Percentiles rank a stretch among this genome's conserved stretches.
Evolutionary conservation across 2,329 filamentous ascomycete species (phyloP).

Genomic region (Scytalidium sp.): DNA sequence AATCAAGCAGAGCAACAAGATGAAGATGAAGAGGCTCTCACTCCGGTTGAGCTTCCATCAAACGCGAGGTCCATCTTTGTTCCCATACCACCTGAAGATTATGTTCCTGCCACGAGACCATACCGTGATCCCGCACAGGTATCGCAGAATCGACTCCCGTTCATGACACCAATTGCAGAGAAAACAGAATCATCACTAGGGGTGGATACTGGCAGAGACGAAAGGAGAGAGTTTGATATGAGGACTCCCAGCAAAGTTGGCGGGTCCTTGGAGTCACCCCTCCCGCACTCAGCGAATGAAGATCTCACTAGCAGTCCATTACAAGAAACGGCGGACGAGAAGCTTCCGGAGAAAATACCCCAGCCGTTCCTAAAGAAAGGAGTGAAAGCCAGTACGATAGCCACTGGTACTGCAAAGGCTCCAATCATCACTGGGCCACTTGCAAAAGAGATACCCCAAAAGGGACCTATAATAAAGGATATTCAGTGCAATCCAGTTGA

Average conservation of each 20-base stretch:
- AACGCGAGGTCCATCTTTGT: conserved; percentile 63
- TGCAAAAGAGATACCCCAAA: conserved; percentile 43
- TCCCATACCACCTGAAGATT: conserved; percentile 81
- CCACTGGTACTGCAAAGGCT: conserved; percentile 25
- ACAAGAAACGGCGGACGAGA: conserved; percentile 57
- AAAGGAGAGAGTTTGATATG: conserved; percentile 57
- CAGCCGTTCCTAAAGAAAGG: conserved; percentile 50
- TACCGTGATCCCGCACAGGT: conserved; percentile 77
- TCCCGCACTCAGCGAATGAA: conserved; percentile 13
- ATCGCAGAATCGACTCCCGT: conserved; percentile 88
- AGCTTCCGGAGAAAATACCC: conserved; percentile 45
- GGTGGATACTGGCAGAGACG: conserved; percentile 53
- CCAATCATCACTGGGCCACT: conserved; percentile 24
- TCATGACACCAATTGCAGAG: conserved; percentile 98
- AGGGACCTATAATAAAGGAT: conserved; percentile 77
- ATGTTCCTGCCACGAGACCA: conserved; percentile 72
- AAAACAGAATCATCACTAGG: conserved; percentile 87
- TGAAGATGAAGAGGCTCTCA: conserved; percentile 39
- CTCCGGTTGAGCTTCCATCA: conserved; percentile 37
- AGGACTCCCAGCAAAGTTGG: conserved; percentile 72
- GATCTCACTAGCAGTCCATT: conserved; percentile 67
- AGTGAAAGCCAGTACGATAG: conserved; percentile 38
- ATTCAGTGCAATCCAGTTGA: conserved; percentile 86
- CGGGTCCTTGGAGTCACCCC: conserved; percentile 20
- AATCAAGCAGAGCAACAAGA: conserved; percentile 28